Evolutionary conservation across 257 asterid genomes (phyloP).

Genomic region (Salvia hispanica): DNA sequence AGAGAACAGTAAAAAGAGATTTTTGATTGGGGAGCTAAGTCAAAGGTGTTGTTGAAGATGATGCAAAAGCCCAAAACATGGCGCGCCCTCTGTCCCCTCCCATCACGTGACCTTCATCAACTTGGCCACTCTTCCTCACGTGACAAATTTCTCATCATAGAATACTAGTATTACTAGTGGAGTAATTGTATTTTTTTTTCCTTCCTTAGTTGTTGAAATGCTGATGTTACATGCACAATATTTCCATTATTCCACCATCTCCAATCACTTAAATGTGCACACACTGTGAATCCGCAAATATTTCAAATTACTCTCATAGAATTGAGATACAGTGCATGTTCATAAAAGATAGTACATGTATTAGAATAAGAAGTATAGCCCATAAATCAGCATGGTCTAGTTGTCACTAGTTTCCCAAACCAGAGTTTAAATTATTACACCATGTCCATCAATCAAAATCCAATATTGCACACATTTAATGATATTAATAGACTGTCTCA

Average conservation of each 20-base stretch:
- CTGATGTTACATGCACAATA: neutral
- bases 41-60: no score
- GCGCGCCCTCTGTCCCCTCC: slow-evolving; percentile 17
- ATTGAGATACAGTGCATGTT: no score
- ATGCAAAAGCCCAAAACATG: neutral
- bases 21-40: no score
- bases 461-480: neutral
- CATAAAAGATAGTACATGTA: no score
- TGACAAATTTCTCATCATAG: slow-evolving; percentile 12
- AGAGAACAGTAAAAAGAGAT: no score
- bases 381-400: no score
- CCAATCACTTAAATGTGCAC: no score
- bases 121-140: slow-evolving; percentile 17
- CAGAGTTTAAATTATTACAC: slow-evolving; percentile 18
- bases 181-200: no score
- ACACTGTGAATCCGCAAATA: no score
- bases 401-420: slow-evolving; percentile 5
- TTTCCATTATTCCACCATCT: neutral
- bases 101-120: slow-evolving; percentile 33
- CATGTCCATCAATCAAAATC: slow-evolving; percentile 22
- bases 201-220: neutral
- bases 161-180: no score
- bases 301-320: no score
- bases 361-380: no score
- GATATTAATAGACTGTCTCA: slow-evolving; percentile 6